Conservation (phyloP, 805 yeast genomes). For the Metschnikowia lunata region DNA sequence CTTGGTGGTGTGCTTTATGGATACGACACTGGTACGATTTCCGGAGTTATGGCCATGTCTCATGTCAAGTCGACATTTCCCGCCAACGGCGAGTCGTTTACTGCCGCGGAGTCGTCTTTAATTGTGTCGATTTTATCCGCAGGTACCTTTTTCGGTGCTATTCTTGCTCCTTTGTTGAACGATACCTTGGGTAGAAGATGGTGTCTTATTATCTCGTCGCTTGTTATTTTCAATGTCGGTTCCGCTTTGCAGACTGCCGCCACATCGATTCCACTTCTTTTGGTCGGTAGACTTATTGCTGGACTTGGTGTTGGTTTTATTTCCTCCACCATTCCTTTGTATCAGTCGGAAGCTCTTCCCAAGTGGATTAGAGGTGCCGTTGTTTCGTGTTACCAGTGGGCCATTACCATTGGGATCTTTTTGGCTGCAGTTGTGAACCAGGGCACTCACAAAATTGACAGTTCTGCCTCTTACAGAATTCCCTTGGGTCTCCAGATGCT, state of each 20-base stretch:
- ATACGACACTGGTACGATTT: slow-evolving; percentile 41
- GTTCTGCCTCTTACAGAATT: slow-evolving; percentile 38
- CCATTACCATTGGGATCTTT: slow-evolving; percentile 36
- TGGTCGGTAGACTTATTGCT: slow-evolving; percentile 37
- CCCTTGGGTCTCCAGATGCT: slow-evolving; percentile 38
- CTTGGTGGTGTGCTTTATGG: slow-evolving; percentile 41
- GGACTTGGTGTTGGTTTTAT: slow-evolving; percentile 42
- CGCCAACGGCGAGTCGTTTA: slow-evolving; percentile 13
- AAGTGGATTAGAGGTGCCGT: slow-evolving; percentile 43
- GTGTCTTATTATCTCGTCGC: slow-evolving; percentile 32
- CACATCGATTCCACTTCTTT: slow-evolving; percentile 30
- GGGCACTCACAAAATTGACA: slow-evolving; percentile 30
- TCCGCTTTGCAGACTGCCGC: slow-evolving; percentile 37
- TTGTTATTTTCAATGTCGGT: slow-evolving; percentile 34
- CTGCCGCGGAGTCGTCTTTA: slow-evolving; percentile 22
- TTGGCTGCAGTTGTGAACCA: slow-evolving; percentile 37
- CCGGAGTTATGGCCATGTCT: slow-evolving; percentile 40
- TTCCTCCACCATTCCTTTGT: slow-evolving; percentile 38
- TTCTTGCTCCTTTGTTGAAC: slow-evolving; percentile 33
- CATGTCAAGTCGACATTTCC: slow-evolving; percentile 31
- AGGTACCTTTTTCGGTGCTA: slow-evolving; percentile 41
- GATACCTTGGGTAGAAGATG: slow-evolving; percentile 39
- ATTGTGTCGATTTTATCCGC: slow-evolving; percentile 34
- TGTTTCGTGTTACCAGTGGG: slow-evolving; percentile 38
- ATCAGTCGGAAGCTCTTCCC: slow-evolving; percentile 40